Evolutionary conservation across 2,329 filamentous ascomycete species (phyloP).

Genomic region (Thielaviopsis cerberus): DNA sequence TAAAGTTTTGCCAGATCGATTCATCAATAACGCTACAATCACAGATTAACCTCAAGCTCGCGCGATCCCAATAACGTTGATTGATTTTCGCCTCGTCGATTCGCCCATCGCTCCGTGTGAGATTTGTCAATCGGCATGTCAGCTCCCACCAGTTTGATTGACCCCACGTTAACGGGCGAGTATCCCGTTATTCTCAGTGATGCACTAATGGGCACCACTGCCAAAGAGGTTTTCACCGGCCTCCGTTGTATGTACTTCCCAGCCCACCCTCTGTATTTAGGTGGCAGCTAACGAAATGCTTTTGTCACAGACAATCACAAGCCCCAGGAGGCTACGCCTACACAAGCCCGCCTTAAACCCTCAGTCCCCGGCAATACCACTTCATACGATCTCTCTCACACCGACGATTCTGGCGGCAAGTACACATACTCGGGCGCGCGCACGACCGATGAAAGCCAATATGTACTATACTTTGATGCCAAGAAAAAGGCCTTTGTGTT

Average conservation of each 20-base stretch:
- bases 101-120: neutral
- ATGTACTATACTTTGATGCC: conserved; percentile 59
- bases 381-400: conserved; percentile 37
- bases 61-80: neutral
- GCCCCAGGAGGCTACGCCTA: conserved; percentile 31
- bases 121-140: conserved; percentile 1
- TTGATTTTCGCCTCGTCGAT: neutral
- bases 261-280: neutral
- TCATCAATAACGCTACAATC: no score
- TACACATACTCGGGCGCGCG: conserved; percentile 44
- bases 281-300: neutral
- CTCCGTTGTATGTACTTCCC: conserved; percentile 34
- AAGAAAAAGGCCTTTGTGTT: conserved; percentile 59
- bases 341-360: conserved; percentile 32
- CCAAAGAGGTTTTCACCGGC: conserved; percentile 40
- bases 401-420: conserved; percentile 31
- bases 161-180: conserved; percentile 41
- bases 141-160: conserved; percentile 22
- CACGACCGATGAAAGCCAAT: conserved; percentile 36
- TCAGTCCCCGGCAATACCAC: conserved; percentile 28
- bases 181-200: conserved; percentile 48
- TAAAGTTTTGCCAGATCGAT: no score
- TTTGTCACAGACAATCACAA: conserved; percentile 39
- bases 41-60: neutral
- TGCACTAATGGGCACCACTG: conserved; percentile 35